phyloP scores from a whole-genome alignment of 1,284 basidiomycete species.

The Paramarasmius palmivorus region DNA sequence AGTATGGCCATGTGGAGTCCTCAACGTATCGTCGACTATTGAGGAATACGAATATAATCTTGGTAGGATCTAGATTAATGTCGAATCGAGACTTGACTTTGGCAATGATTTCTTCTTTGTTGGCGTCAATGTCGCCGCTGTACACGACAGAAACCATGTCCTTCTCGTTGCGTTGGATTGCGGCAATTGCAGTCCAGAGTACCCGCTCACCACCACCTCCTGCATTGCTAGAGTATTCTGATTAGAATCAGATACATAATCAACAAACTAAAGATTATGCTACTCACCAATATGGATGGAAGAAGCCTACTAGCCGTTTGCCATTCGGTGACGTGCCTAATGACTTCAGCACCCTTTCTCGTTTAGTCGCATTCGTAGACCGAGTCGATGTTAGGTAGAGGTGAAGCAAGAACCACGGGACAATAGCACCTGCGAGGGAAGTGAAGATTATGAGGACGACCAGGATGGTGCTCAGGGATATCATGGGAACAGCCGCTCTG shows the following conservation, averaged over 20 bases:
- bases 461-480: too few relatives aligned
- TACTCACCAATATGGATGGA: constrained; percentile 93
- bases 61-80: constrained; percentile 65
- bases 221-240: constrained; percentile 72
- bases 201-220: constrained; percentile 98
- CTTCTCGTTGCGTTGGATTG: constrained; percentile 74
- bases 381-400: background rate
- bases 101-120: constrained; percentile 80
- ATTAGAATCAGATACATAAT: constrained; percentile 35
- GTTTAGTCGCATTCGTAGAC: background rate
- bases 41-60: constrained; percentile 81
- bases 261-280: constrained; percentile 5
- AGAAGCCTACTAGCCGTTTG: constrained; percentile 76
- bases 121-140: constrained; percentile 81
- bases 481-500: too few relatives aligned
- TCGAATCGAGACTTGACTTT: constrained; percentile 89
- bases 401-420: background rate
- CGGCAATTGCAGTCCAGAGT: constrained; percentile 88
- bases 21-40: constrained; percentile 74
- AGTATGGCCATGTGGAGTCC: constrained; percentile 81
- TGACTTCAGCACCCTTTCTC: background rate
- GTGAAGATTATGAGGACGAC: too few relatives aligned
- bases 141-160: constrained; percentile 84
- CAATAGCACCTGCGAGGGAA: too few relatives aligned
- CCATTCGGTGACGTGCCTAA: background rate